Conservation (phyloP, 371 early-diverging fungal genomes). For the Batrachochytrium dendrobatidis region DNA sequence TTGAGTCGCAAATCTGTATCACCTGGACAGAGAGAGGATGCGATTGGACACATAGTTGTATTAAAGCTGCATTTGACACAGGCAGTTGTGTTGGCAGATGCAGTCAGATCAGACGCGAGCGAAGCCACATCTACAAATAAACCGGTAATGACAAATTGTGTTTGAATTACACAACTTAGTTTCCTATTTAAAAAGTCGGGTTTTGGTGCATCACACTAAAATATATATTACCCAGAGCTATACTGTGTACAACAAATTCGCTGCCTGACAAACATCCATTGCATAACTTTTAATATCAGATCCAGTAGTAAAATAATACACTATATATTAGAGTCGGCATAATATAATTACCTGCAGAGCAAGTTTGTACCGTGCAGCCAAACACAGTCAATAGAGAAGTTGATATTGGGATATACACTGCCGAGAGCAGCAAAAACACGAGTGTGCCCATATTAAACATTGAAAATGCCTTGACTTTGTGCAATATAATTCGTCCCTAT, state of each 20-base stretch:
- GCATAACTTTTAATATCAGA: too few relatives aligned
- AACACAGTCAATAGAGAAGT: neutral
- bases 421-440: neutral
- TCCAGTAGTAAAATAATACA: too few relatives aligned
- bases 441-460: constrained; percentile 3
- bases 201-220: too few relatives aligned
- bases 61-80: neutral
- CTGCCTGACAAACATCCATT: neutral
- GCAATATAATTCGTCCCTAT: neutral
- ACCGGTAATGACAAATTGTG: too few relatives aligned
- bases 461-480: constrained; percentile 4
- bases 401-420: neutral
- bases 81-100: too few relatives aligned
- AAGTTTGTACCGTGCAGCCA: neutral
- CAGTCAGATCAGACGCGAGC: neutral
- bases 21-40: constrained; percentile 1
- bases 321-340: too few relatives aligned
- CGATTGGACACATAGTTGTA: neutral
- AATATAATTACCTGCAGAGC: too few relatives aligned
- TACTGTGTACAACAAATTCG: neutral
- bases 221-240: neutral
- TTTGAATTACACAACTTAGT: too few relatives aligned
- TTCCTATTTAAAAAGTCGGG: too few relatives aligned
- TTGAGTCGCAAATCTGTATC: neutral
- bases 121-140: too few relatives aligned